Base-by-base conservation (phyloP, 352 stramenopile species). In the Pilasporangium apinafurcum region DNA sequence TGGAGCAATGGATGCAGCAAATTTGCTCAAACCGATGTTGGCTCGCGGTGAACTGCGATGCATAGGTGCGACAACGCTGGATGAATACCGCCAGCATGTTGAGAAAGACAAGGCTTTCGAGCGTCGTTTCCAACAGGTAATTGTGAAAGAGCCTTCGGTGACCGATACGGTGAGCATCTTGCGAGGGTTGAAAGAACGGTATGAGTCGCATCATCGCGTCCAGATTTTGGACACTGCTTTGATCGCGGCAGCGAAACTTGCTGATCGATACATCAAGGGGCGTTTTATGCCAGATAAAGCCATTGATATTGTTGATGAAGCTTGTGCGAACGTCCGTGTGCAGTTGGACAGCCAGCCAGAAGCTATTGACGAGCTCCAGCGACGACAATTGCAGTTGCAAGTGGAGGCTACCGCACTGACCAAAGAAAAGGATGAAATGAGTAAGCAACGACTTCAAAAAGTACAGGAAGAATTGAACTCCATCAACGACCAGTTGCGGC, bases 31-130 rank as follows among this genome's bases (percentile, higher is more conserved):
- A 61, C 96, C 96, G 0, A 96, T 97, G 81, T 65, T 99, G 2
- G 96, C 97, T 27, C 79, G 96, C 31, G 96, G 96, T 17, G 86
- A 98, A 52, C 68, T 99, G 20, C 87, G 90, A 8, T 97, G 95
- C 73, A 98, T 99, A 48, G 97, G 97, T 42, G 96, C 96, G 8
- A 99, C 96, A 1, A 99, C 97, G 2, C 33, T 98, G 8, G 92
- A 98, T 40, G 97, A 99, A 62, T 99, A 99, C 62, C 82, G 93
- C 6, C 68, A 98, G 55, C 83, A 99, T 56, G 96, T 99, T 43
- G 96, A 99, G 65, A 99, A 99, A 62, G 97, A 99, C 67, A 82
- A 91, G 22, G 96, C 96, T 0, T 97, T 99, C 40, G 96, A 98
- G 53, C 71, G 96, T 27, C 88, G 97, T 26, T 99, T 99, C 62